phyloP scores from a whole-genome alignment of 2,329 filamentous ascomycete species.

The Colletotrichum neosansevieriae region DNA sequence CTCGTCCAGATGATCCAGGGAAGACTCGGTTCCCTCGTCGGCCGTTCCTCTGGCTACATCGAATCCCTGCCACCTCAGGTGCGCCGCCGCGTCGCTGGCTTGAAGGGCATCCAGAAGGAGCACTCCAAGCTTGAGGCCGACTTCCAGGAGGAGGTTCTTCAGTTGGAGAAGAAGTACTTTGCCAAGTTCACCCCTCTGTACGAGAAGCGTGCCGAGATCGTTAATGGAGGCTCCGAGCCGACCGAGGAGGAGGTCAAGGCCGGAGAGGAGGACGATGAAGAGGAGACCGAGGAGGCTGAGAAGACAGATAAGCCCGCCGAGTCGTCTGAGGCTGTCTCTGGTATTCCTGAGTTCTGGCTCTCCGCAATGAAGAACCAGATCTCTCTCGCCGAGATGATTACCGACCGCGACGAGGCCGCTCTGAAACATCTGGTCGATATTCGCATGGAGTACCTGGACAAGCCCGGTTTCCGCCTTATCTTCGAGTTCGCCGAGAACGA shows the following conservation, averaged over 20 bases:
- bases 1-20: conserved; percentile 98
- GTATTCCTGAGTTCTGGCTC: conserved; percentile 99
- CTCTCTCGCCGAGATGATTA: conserved; percentile 98
- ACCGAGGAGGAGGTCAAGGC: conserved; percentile 88
- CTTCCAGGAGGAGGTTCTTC: conserved; percentile 97
- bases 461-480: conserved; percentile 97
- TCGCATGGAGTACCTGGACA: conserved; percentile 99
- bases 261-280: conserved; percentile 81
- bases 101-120: conserved; percentile 98
- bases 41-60: conserved; percentile 96
- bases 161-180: conserved; percentile 99
- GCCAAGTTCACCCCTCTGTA: conserved; percentile 98
- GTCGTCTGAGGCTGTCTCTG: conserved; percentile 68
- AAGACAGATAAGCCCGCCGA: conserved; percentile 66
- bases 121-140: conserved; percentile 98
- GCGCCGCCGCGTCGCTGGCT: conserved; percentile 90
- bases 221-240: conserved; percentile 89
- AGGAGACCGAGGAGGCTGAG: conserved; percentile 68
- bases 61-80: conserved; percentile 92
- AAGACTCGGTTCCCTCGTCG: conserved; percentile 92
- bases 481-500: conserved; percentile 97
- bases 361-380: conserved; percentile 99
- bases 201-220: conserved; percentile 90
- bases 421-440: conserved; percentile 92
- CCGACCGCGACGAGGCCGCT: conserved; percentile 93